These are phyloP conservation scores for Xeromyces bisporus DNA, from an alignment of 495 filamentous ascomycete species.

Conservation along the genomic window DNA sequence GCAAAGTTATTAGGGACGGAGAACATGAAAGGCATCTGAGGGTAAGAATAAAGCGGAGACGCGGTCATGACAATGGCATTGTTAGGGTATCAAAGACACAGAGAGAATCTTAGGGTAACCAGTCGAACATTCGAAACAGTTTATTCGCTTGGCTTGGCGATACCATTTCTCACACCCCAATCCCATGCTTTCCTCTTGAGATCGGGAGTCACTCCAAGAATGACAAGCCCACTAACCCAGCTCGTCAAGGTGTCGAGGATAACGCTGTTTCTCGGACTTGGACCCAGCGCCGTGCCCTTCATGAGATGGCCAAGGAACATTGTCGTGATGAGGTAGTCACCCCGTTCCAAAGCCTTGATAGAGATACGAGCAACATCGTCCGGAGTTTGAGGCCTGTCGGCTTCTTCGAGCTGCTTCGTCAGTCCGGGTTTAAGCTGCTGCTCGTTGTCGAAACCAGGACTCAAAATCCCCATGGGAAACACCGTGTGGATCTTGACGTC, in stretches of 20 bases:
- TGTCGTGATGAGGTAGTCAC: constrained; percentile 60
- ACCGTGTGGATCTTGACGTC: constrained; percentile 68
- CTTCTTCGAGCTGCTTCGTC: constrained; percentile 66
- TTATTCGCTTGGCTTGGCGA: constrained; percentile 10
- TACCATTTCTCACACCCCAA: constrained; percentile 28
- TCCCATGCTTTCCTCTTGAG: constrained; percentile 27
- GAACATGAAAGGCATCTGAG: no score
- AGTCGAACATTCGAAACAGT: no score
- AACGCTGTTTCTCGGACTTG: constrained; percentile 25
- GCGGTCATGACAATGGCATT: no score
- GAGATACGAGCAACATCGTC: constrained; percentile 55
- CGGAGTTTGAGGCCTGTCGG: constrained; percentile 61
- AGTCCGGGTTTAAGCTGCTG: constrained; percentile 65
- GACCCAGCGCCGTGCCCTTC: constrained; percentile 34
- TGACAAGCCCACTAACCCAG: constrained; percentile 29
- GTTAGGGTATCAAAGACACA: no score
- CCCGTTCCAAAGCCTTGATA: constrained; percentile 61
- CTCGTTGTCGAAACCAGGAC: constrained; percentile 61
- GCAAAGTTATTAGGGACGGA: no score
- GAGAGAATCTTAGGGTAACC: no score
- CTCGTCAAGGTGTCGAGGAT: constrained; percentile 25
- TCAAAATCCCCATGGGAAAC: constrained; percentile 68
- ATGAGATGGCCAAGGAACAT: constrained; percentile 49
- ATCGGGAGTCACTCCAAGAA: constrained; percentile 26
- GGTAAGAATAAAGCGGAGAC: no score